phyloP scores from a whole-genome alignment of 495 filamentous ascomycete species.

The Rhypophila decipiens region DNA sequence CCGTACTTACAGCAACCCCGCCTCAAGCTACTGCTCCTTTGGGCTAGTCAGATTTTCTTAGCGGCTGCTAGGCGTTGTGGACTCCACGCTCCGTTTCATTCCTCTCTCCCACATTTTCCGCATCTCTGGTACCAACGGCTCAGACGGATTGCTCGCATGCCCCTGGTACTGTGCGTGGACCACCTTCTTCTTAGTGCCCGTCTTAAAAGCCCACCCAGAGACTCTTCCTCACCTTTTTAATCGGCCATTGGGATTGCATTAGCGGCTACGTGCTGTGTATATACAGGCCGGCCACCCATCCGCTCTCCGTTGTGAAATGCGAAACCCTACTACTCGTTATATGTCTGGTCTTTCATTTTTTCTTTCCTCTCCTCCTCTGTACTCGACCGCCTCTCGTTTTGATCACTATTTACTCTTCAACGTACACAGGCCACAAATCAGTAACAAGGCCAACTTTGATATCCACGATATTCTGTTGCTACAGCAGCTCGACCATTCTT shows the following conservation, averaged over 20 bases:
- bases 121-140: too few species aligned
- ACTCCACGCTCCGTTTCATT: too few species aligned
- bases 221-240: slow-evolving; percentile 1
- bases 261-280: slow-evolving; percentile 22
- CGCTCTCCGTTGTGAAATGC: slow-evolving; percentile 1
- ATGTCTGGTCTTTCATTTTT: slow-evolving; percentile 11
- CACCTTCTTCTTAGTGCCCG: too few species aligned
- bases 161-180: too few species aligned
- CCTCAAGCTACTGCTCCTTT: too few species aligned
- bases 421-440: background rate
- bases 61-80: too few species aligned
- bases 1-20: too few species aligned
- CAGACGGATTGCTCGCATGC: too few species aligned
- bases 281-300: slow-evolving; percentile 13
- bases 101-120: too few species aligned
- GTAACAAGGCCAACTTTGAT: background rate
- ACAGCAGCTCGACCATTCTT: background rate
- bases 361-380: background rate
- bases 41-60: too few species aligned
- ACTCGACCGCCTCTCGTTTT: slow-evolving; percentile 13
- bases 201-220: slow-evolving; percentile 9
- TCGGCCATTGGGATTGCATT: slow-evolving; percentile 18
- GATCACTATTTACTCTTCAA: slow-evolving; percentile 2
- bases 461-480: background rate
- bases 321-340: too few species aligned